Evolutionary conservation across 129 eudicot species (phyloP).

Genomic region (Centella asiatica): DNA sequence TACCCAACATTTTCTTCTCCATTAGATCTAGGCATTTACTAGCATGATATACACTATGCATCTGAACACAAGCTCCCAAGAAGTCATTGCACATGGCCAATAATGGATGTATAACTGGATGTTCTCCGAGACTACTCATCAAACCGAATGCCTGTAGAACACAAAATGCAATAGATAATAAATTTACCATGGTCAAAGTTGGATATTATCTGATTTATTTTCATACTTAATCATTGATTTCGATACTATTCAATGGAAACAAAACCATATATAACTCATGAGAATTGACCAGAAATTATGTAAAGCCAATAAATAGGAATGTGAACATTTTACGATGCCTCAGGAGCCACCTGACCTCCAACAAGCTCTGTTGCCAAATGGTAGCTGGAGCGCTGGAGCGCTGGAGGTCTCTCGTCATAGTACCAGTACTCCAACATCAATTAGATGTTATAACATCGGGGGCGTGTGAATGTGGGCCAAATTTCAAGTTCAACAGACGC

Average conservation of each 20-base stretch:
- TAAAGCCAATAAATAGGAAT: background rate
- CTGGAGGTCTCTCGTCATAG: background rate
- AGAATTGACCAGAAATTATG: background rate
- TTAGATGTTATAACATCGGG: constrained; percentile 2
- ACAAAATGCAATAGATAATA: constrained; percentile 12
- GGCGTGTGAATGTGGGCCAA: background rate
- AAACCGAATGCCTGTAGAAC: constrained; percentile 59
- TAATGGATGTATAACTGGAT: constrained; percentile 32
- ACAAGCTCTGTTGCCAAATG: background rate
- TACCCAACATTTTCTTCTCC: constrained; percentile 67
- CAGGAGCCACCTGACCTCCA: background rate
- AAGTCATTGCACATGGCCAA: constrained; percentile 50
- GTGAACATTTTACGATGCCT: background rate
- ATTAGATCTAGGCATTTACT: constrained; percentile 59
- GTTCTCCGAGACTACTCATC: constrained; percentile 38
- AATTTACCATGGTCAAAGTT: background rate
- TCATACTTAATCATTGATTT: no score
- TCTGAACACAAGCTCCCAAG: constrained; percentile 39
- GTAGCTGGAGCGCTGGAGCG: no score
- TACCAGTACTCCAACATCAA: background rate
- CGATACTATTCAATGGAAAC: background rate
- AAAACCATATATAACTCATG: background rate
- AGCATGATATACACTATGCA: constrained; percentile 26
- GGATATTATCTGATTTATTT: no score
- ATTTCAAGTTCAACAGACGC: background rate